Conservation (phyloP, 1,284 basidiomycete species). For the Cutaneotrichosporon cutaneum region DNA sequence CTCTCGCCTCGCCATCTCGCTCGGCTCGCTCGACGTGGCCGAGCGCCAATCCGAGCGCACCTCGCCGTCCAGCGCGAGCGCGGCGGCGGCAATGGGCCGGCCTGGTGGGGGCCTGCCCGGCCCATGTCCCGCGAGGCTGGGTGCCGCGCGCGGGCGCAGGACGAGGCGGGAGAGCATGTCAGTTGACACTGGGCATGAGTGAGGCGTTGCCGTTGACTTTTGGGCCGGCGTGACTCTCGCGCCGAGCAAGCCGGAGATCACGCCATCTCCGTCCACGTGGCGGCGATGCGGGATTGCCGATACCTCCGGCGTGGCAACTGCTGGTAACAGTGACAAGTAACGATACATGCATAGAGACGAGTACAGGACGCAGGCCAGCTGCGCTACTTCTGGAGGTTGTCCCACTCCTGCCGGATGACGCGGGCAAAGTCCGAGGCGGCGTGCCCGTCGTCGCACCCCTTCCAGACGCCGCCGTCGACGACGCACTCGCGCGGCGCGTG, state of each 20-base stretch:
- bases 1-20: too few species aligned
- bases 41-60: background rate
- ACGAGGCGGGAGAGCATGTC: slow-evolving; percentile 10
- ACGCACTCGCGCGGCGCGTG: slow-evolving; percentile 64
- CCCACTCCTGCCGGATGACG: slow-evolving; percentile 71
- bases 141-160: slow-evolving; percentile 11
- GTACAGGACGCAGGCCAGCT: background rate
- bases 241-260: slow-evolving; percentile 3
- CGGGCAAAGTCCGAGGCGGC: slow-evolving; percentile 68
- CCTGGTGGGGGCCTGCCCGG: slow-evolving; percentile 6
- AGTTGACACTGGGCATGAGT: background rate
- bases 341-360: background rate
- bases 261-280: slow-evolving; percentile 4
- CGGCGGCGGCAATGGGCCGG: background rate
- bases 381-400: slow-evolving; percentile 28
- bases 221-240: background rate
- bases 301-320: background rate
- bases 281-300: background rate
- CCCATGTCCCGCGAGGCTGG: slow-evolving; percentile 7
- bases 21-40: background rate
- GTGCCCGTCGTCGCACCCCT: slow-evolving; percentile 78
- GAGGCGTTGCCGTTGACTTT: slow-evolving; percentile 11
- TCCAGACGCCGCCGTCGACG: slow-evolving; percentile 70
- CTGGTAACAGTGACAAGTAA: background rate
- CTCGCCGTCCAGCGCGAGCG: background rate